Conservation (phyloP, 805 yeast species). For the Barnettozyma populi region DNA sequence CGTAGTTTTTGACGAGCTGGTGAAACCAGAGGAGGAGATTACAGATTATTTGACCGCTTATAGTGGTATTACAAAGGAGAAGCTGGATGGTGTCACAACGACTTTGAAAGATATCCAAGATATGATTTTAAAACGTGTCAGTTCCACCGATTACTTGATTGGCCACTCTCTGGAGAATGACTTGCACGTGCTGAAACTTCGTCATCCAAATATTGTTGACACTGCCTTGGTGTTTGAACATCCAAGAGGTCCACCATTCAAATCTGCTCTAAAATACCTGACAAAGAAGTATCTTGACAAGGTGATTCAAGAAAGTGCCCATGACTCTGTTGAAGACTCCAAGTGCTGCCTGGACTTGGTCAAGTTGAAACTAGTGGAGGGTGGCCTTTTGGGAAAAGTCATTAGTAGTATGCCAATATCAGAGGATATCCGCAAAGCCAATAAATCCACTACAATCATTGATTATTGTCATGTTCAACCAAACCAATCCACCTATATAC, state of each 20-base stretch:
- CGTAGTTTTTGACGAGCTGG: conserved; percentile 64
- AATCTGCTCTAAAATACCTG: conserved; percentile 74
- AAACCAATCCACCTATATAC: conserved; percentile 26
- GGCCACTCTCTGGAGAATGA: conserved; percentile 93
- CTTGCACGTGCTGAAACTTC: conserved; percentile 58
- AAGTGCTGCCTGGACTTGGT: conserved; percentile 72
- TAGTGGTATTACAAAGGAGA: conserved; percentile 81
- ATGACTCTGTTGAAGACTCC: conserved; percentile 86
- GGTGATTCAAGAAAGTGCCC: conserved; percentile 68
- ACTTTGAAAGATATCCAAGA: conserved; percentile 64
- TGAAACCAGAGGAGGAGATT: conserved; percentile 71
- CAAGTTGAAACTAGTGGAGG: conserved; percentile 62
- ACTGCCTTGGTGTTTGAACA: conserved; percentile 76
- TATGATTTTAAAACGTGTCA: conserved; percentile 42
- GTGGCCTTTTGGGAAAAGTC: conserved; percentile 56
- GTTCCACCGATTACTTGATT: conserved; percentile 57
- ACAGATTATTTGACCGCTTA: conserved; percentile 76
- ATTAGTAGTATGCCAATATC: conserved; percentile 39
- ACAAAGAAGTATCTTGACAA: conserved; percentile 48
- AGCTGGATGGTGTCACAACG: conserved; percentile 55
- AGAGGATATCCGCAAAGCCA: conserved; percentile 29
- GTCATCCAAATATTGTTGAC: conserved; percentile 75
- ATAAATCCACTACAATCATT: conserved; percentile 28
- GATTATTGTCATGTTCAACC: conserved; percentile 28
- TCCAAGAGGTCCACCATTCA: conserved; percentile 74